A percentile compares a stretch with the other conserved stretches of the same genome.
Conservation (phyloP, 345 rosid species). For the Eucalyptus polyanthemos region DNA sequence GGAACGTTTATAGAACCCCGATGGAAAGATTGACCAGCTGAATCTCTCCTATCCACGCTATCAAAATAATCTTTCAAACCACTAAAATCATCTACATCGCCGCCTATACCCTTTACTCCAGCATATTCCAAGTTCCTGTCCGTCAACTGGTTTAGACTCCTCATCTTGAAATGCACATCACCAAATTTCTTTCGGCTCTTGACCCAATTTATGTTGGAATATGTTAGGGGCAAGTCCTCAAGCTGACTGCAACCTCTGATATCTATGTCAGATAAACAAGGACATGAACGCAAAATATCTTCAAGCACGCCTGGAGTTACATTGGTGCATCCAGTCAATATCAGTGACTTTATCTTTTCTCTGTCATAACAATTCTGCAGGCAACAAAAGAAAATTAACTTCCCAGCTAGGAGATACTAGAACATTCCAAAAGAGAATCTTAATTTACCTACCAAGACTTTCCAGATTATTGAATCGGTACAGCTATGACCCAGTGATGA, state of each 20-base stretch:
- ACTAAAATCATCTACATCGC: constrained; percentile 74
- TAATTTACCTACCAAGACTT: constrained; percentile 44
- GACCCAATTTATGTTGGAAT: constrained; percentile 57
- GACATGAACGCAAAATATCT: constrained; percentile 52
- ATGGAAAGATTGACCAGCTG: constrained; percentile 75
- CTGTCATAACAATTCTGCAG: constrained; percentile 70
- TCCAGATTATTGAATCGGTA: constrained; percentile 51
- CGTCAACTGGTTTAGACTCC: constrained; percentile 57
- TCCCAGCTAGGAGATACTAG: not conserved
- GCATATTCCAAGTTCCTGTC: constrained; percentile 23
- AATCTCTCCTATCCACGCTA: constrained; percentile 86
- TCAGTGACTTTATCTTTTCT: constrained; percentile 57
- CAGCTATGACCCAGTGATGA: constrained; percentile 68
- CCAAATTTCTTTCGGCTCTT: constrained; percentile 28
- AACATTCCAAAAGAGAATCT: not conserved
- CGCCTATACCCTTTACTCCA: constrained; percentile 26
- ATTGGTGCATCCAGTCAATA: constrained; percentile 71
- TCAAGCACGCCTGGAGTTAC: constrained; percentile 53
- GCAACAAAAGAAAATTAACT: constrained; percentile 15
- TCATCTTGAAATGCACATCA: constrained; percentile 41
- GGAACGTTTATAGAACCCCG: constrained; percentile 83
- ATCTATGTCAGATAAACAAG: constrained; percentile 58
- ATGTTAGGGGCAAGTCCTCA: constrained; percentile 40
- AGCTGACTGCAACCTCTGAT: constrained; percentile 88
- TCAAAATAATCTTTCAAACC: constrained; percentile 91